Evolutionary conservation across 768 basidiomycete species (phyloP).

Genomic region (Macrolepiota albuminosa): DNA sequence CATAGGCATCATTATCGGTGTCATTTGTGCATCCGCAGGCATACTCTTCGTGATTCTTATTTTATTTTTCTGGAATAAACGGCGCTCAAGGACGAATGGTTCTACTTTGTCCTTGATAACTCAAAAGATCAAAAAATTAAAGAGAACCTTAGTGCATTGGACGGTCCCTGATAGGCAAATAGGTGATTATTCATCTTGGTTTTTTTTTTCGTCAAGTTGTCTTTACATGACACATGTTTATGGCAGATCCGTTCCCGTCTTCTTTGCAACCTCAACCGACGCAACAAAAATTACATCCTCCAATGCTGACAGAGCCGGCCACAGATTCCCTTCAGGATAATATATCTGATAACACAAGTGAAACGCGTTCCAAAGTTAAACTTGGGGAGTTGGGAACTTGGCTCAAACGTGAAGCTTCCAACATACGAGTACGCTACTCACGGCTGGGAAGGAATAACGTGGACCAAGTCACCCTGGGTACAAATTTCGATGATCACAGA

Average conservation of each 20-base stretch:
- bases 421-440: background rate
- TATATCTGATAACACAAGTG: background rate
- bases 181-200: background rate
- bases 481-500: background rate
- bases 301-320: background rate
- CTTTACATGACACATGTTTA: background rate
- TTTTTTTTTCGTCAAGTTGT: background rate
- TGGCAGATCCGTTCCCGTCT: background rate
- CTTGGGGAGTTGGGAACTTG: background rate
- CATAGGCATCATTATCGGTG: background rate
- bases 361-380: background rate
- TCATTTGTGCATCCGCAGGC: background rate
- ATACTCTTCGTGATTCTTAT: background rate
- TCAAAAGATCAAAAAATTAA: background rate
- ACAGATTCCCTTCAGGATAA: background rate
- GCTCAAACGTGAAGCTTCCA: background rate
- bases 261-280: background rate
- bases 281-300: background rate
- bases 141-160: background rate
- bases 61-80: background rate
- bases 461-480: background rate
- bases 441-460: background rate
- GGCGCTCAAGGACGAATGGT: background rate
- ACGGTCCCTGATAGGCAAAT: background rate
- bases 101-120: background rate